These are phyloP conservation scores for Cenococcum geophilum DNA, from an alignment of 495 filamentous ascomycete species.

Conservation along the genomic window DNA sequence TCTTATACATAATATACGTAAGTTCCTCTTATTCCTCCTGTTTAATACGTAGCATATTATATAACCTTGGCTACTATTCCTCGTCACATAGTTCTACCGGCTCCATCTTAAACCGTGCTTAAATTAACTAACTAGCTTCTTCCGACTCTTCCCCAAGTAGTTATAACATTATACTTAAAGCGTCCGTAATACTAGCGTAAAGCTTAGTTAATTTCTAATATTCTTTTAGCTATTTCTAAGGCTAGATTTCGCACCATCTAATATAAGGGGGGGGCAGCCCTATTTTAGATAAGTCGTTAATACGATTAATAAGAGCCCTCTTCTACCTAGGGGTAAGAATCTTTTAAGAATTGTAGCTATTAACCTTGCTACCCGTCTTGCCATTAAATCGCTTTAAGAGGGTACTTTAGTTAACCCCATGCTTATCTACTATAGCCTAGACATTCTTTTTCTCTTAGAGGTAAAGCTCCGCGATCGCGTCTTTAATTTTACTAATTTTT, in stretches of 20 bases:
- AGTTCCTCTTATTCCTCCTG: too few relatives aligned
- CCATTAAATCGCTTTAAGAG: not conserved
- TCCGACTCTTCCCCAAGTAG: too few relatives aligned
- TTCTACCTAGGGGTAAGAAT: not conserved
- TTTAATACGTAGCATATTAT: too few relatives aligned
- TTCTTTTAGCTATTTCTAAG: not conserved
- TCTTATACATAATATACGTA: too few relatives aligned
- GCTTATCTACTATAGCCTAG: not conserved
- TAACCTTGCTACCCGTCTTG: not conserved
- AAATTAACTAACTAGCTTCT: too few relatives aligned
- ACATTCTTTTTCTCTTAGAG: conserved; percentile 3
- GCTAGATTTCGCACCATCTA: conserved; percentile 3
- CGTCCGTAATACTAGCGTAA: not conserved
- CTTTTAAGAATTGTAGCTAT: not conserved
- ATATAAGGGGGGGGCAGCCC: not conserved
- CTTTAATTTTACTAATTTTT: too few relatives aligned
- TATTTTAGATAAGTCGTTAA: not conserved
- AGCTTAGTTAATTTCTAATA: conserved; percentile 1
- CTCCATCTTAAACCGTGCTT: too few relatives aligned
- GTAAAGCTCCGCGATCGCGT: not conserved
- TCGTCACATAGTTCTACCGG: too few relatives aligned
- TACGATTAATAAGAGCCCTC: not conserved
- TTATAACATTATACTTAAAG: too few relatives aligned
- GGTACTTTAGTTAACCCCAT: not conserved
- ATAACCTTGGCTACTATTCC: too few relatives aligned